Evolutionary conservation across 805 yeast species (phyloP).

Genomic region (Metschnikowia kofuensis): DNA sequence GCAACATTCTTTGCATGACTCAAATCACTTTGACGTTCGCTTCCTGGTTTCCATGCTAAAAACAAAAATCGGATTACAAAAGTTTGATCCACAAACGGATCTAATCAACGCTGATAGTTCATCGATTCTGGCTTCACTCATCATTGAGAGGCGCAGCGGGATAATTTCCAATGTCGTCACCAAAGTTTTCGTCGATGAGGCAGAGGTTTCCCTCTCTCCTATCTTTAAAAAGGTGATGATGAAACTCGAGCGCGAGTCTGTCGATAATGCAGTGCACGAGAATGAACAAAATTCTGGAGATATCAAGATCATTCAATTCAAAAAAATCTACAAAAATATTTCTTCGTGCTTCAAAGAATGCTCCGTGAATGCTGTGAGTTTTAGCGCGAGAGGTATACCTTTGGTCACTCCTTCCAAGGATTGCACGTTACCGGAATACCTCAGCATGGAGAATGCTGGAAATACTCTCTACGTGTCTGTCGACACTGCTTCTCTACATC

Average conservation of each 20-base stretch:
- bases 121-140: slow-evolving; percentile 5
- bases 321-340: slow-evolving; percentile 8
- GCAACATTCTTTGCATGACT: background rate
- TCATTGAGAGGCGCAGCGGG: slow-evolving; percentile 9
- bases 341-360: slow-evolving; percentile 13
- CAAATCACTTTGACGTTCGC: background rate
- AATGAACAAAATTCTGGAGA: no score
- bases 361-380: slow-evolving; percentile 11
- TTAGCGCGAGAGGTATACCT: slow-evolving; percentile 12
- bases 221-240: background rate
- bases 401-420: slow-evolving; percentile 12
- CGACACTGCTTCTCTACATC: slow-evolving; percentile 11
- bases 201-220: slow-evolving; percentile 7
- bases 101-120: slow-evolving; percentile 5
- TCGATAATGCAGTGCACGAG: no score
- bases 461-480: slow-evolving; percentile 8
- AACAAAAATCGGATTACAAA: background rate
- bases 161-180: slow-evolving; percentile 6
- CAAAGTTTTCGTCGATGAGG: slow-evolving; percentile 13
- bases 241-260: background rate
- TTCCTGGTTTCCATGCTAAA: slow-evolving; percentile 1
- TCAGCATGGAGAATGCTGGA: slow-evolving; percentile 1
- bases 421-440: slow-evolving; percentile 9
- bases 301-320: slow-evolving; percentile 1
- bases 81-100: background rate